These are phyloP conservation scores for Puccinia novopanici DNA, from an alignment of 1,284 basidiomycete species.

Conservation along the genomic window DNA sequence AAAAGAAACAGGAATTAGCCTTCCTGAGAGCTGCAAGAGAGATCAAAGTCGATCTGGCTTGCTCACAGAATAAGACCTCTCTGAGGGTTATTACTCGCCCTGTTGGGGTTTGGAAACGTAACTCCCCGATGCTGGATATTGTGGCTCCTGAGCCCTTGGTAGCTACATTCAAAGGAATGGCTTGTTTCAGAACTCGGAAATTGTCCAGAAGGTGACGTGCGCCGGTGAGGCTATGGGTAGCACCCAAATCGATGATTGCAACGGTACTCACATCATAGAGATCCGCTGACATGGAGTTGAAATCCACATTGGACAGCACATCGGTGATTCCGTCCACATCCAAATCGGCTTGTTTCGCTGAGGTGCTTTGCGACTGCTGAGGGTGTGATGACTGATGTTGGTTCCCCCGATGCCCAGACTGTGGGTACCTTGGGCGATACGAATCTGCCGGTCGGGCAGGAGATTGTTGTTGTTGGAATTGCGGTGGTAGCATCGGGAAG, in stretches of 20 bases:
- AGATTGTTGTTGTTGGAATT: no score
- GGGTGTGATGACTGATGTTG: no score
- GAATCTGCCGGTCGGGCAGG: no score
- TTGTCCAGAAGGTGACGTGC: neutral
- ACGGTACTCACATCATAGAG: neutral
- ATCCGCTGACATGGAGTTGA: neutral
- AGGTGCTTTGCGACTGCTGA: no score
- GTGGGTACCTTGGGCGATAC: no score
- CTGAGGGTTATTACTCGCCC: neutral
- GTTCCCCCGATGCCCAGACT: no score
- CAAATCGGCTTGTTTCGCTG: neutral
- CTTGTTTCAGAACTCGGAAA: neutral
- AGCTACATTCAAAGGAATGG: conserved; percentile 3
- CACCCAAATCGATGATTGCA: neutral
- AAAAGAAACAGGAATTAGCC: neutral
- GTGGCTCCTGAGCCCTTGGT: neutral
- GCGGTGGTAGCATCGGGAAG: no score
- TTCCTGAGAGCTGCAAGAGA: neutral
- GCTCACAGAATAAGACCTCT: neutral
- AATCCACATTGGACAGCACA: neutral
- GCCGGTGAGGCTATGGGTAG: neutral
- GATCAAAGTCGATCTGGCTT: neutral
- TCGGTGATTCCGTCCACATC: neutral
- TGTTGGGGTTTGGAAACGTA: neutral
- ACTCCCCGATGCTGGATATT: neutral